Percentiles rank a stretch among this genome's conserved stretches.
Evolutionary conservation across 305 asterid species (phyloP).

Genomic region (Solanum aculeatissimum): DNA sequence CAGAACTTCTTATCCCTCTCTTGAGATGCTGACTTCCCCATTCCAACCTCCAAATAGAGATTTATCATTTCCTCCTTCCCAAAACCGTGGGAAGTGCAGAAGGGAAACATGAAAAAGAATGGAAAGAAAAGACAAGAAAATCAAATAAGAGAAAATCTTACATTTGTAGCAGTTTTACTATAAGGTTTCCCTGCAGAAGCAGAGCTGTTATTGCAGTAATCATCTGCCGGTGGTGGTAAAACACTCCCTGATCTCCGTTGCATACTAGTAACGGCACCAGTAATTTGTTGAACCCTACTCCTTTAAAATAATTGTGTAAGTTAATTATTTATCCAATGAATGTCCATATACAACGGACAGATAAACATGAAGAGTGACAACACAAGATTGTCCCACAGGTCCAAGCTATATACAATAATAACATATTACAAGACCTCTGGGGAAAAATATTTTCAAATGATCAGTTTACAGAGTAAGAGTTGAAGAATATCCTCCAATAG

Average conservation of each 20-base stretch:
- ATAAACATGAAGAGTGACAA: background rate
- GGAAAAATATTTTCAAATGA: background rate
- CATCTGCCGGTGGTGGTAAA: conserved; percentile 88
- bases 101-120: background rate
- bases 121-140: background rate
- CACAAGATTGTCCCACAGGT: background rate
- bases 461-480: background rate
- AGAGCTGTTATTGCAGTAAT: conserved; percentile 45
- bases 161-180: conserved; percentile 44
- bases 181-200: conserved; percentile 43
- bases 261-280: conserved; percentile 42
- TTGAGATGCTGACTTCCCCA: background rate
- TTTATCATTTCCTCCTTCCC: background rate
- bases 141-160: conserved; percentile 30
- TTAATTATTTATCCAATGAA: conserved; percentile 13
- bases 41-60: background rate
- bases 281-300: conserved; percentile 74
- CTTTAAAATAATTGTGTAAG: conserved; percentile 37
- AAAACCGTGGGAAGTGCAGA: background rate
- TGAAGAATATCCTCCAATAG: background rate
- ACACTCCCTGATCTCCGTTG: conserved; percentile 75
- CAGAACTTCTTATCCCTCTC: background rate
- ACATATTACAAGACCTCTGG: background rate
- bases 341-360: background rate
- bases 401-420: background rate